These are phyloP conservation scores for Fusarium hainanense DNA, from an alignment of 2,329 filamentous ascomycete genomes.

Conservation along the genomic window DNA sequence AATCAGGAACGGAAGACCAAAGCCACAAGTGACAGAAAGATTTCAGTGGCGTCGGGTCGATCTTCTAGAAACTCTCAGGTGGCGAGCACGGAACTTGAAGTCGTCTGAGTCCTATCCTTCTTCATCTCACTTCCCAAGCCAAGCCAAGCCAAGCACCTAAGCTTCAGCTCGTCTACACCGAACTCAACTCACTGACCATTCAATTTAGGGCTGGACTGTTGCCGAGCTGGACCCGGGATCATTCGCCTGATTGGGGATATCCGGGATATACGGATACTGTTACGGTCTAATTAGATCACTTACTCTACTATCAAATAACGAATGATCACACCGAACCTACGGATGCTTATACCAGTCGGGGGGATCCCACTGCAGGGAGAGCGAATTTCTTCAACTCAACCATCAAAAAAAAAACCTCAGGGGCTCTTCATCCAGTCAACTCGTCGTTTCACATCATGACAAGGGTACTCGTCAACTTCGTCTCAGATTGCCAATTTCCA, in stretches of 20 bases:
- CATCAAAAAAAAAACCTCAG: slow-evolving; percentile 10
- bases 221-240: slow-evolving; percentile 8
- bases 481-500: slow-evolving; percentile 47
- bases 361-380: neutral
- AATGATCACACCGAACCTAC: neutral
- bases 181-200: neutral
- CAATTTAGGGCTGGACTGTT: slow-evolving; percentile 28
- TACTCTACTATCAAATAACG: neutral
- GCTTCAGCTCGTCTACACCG: slow-evolving; percentile 9
- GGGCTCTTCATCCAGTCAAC: slow-evolving; percentile 26
- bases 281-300: no score
- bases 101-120: neutral
- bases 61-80: slow-evolving; percentile 37
- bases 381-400: neutral
- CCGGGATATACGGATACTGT: slow-evolving; percentile 2
- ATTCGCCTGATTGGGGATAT: slow-evolving; percentile 17
- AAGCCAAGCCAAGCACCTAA: neutral
- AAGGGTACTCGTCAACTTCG: slow-evolving; percentile 27
- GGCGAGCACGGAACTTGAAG: slow-evolving; percentile 1
- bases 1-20: slow-evolving; percentile 8
- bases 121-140: slow-evolving; percentile 27
- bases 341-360: neutral
- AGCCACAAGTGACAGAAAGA: slow-evolving; percentile 1
- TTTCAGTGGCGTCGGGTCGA: slow-evolving; percentile 7
- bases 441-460: slow-evolving; percentile 40